Conservation (phyloP, 305 asterid genomes). For the Salvia sclarea region DNA sequence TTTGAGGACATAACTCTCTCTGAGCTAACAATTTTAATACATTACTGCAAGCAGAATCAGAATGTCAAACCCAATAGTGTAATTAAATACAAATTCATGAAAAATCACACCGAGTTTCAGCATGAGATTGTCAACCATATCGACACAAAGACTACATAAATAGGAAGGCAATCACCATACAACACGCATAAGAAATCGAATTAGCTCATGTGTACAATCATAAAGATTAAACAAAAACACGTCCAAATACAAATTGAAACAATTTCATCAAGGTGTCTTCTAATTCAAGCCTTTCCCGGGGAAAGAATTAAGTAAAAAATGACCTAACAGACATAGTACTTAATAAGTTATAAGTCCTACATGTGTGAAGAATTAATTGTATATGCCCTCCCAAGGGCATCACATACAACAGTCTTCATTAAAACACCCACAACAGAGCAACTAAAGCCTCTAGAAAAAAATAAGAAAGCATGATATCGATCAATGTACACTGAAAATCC, state of each 20-base stretch:
- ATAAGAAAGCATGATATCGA: neutral
- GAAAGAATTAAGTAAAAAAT: too few relatives aligned
- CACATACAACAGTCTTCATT: neutral
- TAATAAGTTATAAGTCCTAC: neutral
- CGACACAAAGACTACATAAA: neutral
- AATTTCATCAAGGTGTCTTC: neutral
- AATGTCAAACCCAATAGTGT: conserved; percentile 28
- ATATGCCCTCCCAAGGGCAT: neutral
- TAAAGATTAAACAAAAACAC: neutral
- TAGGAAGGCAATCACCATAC: neutral
- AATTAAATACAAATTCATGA: neutral
- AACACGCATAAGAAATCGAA: conserved; percentile 13
- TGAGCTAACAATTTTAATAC: conserved; percentile 65
- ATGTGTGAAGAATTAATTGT: neutral
- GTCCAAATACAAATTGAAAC: neutral
- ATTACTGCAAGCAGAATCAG: conserved; percentile 54
- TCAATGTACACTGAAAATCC: conserved; percentile 5
- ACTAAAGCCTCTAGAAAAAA: neutral
- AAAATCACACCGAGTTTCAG: conserved; percentile 8
- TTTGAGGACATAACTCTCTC: conserved; percentile 84
- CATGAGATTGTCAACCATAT: neutral
- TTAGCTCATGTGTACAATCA: conserved; percentile 19
- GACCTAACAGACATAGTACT: neutral
- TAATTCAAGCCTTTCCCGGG: too few relatives aligned
- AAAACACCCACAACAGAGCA: conserved; percentile 11